Evolutionary conservation across 306 rosid genomes (phyloP).

Genomic region (Crotalaria pallida): DNA sequence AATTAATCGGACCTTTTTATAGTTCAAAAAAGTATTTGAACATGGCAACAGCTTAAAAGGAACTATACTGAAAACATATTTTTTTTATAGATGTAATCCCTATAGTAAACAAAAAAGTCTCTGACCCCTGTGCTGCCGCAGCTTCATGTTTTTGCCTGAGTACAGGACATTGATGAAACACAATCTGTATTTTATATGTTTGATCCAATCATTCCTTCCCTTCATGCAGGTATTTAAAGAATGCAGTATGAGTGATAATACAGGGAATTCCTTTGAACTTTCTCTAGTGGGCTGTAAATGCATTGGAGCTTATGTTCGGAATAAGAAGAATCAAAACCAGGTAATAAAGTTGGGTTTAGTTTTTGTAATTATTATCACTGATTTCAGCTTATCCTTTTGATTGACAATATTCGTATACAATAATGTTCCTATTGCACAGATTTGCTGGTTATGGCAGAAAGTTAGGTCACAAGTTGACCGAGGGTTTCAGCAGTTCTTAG

Average conservation of each 20-base stretch:
- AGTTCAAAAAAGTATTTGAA: not conserved
- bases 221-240: slow-evolving; percentile 66
- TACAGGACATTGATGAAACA: not conserved
- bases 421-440: slow-evolving; percentile 43
- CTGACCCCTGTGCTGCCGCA: not conserved
- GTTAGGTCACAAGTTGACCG: slow-evolving; percentile 46
- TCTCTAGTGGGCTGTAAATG: slow-evolving; percentile 90
- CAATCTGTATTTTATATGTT: not conserved
- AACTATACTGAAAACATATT: not conserved
- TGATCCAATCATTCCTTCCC: not conserved
- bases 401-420: slow-evolving; percentile 1
- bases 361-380: not conserved
- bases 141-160: not conserved
- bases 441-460: slow-evolving; percentile 85
- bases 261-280: slow-evolving; percentile 75
- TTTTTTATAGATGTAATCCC: not conserved
- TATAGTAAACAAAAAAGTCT: not conserved
- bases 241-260: slow-evolving; percentile 41
- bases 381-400: slow-evolving; percentile 11
- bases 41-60: not conserved
- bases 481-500: slow-evolving; percentile 59
- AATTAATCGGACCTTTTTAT: not conserved
- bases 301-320: slow-evolving; percentile 91
- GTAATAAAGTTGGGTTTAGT: slow-evolving; percentile 30
- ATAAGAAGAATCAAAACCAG: slow-evolving; percentile 93